Evolutionary conservation across 768 basidiomycete species (phyloP), one percentile per base, ranked within the genome.

Genomic region (Crassisporium funariophilum): DNA sequence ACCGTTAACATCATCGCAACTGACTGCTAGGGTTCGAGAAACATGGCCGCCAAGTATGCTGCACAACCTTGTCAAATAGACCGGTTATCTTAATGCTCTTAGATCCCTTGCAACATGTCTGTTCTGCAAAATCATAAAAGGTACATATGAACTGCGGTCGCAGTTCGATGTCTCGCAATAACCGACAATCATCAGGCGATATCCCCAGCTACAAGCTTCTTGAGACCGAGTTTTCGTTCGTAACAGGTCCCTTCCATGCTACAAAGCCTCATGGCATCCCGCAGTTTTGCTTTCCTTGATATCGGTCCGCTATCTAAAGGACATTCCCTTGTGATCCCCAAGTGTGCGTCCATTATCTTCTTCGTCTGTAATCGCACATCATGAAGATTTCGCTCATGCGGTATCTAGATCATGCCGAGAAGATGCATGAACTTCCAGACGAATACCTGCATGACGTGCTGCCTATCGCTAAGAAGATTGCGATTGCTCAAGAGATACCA

Each of bases 71-170:
- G 9, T 22, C 29, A 38, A 20, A 35, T 44, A 23, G 40, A 20
- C 17, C 46, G 29, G 23, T 39, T n/a, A 36, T 31, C 20, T 31
- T 42, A 44, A 22, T 25, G 9, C 24, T 44, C 37, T 11, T 46
- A 85, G 85, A 58, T 70, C 72, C 38, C 73, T 86, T 41, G 76
- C 82, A 4, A 66, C 65, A 17, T 97, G 94, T 67, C 70, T 98
- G 59, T 98, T 97, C 73, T 98, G 95, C 79, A 97, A 86, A 73
- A 97, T 98, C 66, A 79, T 94, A 72, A 90, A 90, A 72, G 90
- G 93, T 83, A 36, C 20, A 67, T 46, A 23, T 11, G 17, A 16
- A 29, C 20, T 34, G 20, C 12, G 24, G 15, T 24, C 31, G 29
- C 43, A 44, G 42, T 24, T 10, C 17, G 16, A 13, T n/a, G 24